Percentiles rank a stretch among this genome's conserved stretches.
phyloP scores from a whole-genome alignment of 2,329 filamentous ascomycete species.

The Cladosporium sp. region DNA sequence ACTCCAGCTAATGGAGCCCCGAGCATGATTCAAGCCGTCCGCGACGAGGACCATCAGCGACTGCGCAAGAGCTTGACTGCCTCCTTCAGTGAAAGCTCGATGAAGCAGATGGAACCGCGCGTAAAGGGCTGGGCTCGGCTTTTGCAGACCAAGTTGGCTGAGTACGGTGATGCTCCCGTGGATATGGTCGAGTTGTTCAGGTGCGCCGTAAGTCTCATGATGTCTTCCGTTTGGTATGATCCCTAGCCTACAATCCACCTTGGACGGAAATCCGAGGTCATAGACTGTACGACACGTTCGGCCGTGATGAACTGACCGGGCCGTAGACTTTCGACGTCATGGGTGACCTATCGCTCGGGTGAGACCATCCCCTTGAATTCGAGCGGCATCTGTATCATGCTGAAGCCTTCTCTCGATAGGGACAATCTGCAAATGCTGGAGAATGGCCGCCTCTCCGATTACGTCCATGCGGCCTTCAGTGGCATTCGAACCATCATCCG shows the following conservation, averaged over 20 bases:
- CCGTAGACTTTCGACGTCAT: slow-evolving; percentile 24
- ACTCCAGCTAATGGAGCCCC: slow-evolving; percentile 19
- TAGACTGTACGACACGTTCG: background rate
- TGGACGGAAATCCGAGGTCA: background rate
- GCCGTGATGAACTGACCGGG: background rate
- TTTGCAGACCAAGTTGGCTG: slow-evolving; percentile 20
- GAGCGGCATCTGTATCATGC: background rate
- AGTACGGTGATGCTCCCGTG: slow-evolving; percentile 16
- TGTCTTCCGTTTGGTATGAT: no score
- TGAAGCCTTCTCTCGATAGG: background rate
- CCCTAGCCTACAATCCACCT: background rate
- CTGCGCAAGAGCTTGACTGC: slow-evolving; percentile 15
- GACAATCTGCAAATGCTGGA: slow-evolving; percentile 29
- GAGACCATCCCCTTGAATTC: background rate
- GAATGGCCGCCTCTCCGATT: slow-evolving; percentile 25
- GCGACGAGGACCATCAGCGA: background rate
- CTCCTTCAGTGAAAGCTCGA: slow-evolving; percentile 27
- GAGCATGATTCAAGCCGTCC: slow-evolving; percentile 16
- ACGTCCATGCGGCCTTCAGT: slow-evolving; percentile 19
- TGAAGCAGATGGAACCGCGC: slow-evolving; percentile 28
- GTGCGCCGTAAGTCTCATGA: slow-evolving; percentile 17
- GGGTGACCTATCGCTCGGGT: slow-evolving; percentile 27
- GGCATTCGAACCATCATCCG: slow-evolving; percentile 7
- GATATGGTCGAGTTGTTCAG: slow-evolving; percentile 31
- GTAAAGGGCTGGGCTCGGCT: slow-evolving; percentile 24